Evolutionary conservation across 2,329 filamentous ascomycete genomes (phyloP).

Genomic region (Neofusicoccum sp.): DNA sequence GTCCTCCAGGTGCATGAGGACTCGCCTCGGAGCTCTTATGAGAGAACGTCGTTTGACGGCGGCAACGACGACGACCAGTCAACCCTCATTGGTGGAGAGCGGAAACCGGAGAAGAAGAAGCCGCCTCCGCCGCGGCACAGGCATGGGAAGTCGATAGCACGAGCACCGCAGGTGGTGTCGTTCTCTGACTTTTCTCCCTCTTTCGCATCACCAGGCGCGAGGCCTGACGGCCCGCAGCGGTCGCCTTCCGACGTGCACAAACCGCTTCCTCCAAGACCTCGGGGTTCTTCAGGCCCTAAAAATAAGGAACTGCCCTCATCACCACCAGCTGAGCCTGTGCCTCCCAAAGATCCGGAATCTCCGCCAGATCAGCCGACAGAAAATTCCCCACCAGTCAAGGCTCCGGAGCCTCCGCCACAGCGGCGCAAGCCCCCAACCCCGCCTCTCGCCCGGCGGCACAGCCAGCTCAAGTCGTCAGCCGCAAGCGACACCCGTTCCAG

Average conservation of each 20-base stretch:
- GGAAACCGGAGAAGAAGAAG: slow-evolving; percentile 59
- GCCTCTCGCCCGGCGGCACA: slow-evolving; percentile 37
- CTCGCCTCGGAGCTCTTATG: slow-evolving; percentile 62
- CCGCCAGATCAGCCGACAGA: not conserved
- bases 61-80: slow-evolving; percentile 47
- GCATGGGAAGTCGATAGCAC: slow-evolving; percentile 65
- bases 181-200: slow-evolving; percentile 37
- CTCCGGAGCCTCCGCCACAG: slow-evolving; percentile 23
- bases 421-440: slow-evolving; percentile 26
- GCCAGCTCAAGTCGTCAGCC: slow-evolving; percentile 34
- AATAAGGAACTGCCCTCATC: slow-evolving; percentile 10
- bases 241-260: slow-evolving; percentile 60
- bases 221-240: slow-evolving; percentile 29
- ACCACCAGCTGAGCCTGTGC: slow-evolving; percentile 22
- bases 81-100: slow-evolving; percentile 30
- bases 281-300: not conserved
- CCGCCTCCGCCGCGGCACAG: slow-evolving; percentile 72
- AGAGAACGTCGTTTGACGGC: slow-evolving; percentile 55
- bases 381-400: slow-evolving; percentile 1
- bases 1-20: slow-evolving; percentile 49
- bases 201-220: slow-evolving; percentile 26
- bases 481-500: slow-evolving; percentile 31
- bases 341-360: slow-evolving; percentile 3
- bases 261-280: slow-evolving; percentile 60
- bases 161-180: slow-evolving; percentile 44